Base-by-base conservation (phyloP, 2,329 filamentous ascomycete species). In the Ophiostoma sp. region DNA sequence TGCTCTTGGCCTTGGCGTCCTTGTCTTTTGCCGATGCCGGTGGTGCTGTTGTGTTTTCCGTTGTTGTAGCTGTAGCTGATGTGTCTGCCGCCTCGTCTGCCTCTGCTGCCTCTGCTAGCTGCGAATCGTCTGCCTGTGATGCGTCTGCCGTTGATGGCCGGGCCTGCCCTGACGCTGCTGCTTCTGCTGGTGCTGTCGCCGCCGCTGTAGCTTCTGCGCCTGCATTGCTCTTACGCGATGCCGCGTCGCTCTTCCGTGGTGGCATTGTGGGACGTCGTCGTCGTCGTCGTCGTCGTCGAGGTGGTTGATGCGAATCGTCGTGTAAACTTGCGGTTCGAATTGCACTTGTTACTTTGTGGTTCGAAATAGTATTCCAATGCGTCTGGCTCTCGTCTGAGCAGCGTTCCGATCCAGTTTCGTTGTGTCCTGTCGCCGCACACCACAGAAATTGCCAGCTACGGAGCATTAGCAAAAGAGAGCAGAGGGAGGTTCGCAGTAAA, bases 211-310 rank as follows among this genome's bases (percentile, higher is more conserved):
- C 67, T 6, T 63, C 52, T 18, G 72, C 60, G 2, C 70, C 38
- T 9, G 74, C 79, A 72, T 83, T 80, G 77, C 79, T 81, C 70
- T 77, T 79, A 71, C 78, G 79, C 58, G 75, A 68, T 41, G 77
- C 71, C 71, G 45, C 73, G 72, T 85, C 84, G 71, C 81, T 83
- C 75, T 87, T 88, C 67, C 82, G 81, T 40, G 84, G 80, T 64
- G 85, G 83, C 85, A 87, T 87, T 67, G 73, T 7, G 3, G 11
- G 18, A 52, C 5, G 9, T 45, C 14, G 42, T 11, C 8, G 49
- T 7, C n/a, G 49, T 27, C 5, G 49, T 2, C 27, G 2, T n/a
- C 18, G 49, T 3, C 7, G 49, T 55, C 18, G 49, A 11, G 14
- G 49, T 55, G 49, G n/a, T 11, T 55, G 49, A 27, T 27, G 27